Conservation (phyloP, 441 rosid genomes). For the Populus trichocarpa region DNA sequence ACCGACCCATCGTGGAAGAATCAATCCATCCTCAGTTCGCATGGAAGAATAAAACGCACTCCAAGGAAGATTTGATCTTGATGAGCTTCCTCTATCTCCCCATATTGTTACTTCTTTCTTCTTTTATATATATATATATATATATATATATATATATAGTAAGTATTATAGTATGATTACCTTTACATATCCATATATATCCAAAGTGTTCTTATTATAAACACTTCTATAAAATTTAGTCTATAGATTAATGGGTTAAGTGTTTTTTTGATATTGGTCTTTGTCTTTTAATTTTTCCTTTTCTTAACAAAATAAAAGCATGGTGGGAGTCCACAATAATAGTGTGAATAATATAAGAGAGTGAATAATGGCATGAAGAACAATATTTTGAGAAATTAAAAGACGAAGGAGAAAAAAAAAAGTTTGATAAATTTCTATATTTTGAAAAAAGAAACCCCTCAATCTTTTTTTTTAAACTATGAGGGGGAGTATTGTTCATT, state of each 20-base stretch:
- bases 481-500: no score
- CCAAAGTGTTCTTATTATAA: neutral
- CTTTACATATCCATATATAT: neutral
- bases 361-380: no score
- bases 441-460: no score
- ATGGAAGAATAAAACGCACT: neutral
- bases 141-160: neutral
- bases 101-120: neutral
- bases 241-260: neutral
- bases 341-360: no score
- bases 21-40: neutral
- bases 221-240: neutral
- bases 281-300: no score
- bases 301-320: no score
- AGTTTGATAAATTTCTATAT: no score
- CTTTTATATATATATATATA: neutral
- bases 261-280: no score
- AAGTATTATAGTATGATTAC: neutral
- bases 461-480: no score
- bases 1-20: neutral
- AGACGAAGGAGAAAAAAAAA: no score
- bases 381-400: no score
- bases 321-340: no score
- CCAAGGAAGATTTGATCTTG: neutral
- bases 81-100: neutral